Percentiles rank a stretch among this genome's conserved stretches.
phyloP scores from a whole-genome alignment of 2,329 filamentous ascomycete genomes.

The Hymenoscyphus scutula region DNA sequence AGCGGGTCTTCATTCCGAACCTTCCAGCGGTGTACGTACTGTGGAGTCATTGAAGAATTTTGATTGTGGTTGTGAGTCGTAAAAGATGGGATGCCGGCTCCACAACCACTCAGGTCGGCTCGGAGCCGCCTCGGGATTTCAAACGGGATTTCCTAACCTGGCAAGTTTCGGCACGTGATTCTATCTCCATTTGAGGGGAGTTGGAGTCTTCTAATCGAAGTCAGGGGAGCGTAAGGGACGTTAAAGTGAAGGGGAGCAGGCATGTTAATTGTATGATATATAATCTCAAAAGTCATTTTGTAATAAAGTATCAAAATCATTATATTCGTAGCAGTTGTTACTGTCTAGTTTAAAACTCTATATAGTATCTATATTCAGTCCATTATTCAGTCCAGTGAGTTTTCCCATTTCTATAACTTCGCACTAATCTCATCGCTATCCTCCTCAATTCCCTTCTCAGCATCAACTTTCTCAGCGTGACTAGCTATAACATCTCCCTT shows the following conservation, averaged over 20 bases:
- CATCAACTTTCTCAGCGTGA: neutral
- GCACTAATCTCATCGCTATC: neutral
- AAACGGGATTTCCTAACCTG: no score
- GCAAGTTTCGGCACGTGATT: neutral
- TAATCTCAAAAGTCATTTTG: neutral
- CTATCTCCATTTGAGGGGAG: no score
- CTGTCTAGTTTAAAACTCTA: neutral
- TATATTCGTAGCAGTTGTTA: conserved; percentile 1
- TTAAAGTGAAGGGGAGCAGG: no score
- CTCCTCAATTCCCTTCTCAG: neutral
- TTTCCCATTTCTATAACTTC: neutral
- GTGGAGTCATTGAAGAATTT: neutral
- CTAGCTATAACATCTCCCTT: neutral
- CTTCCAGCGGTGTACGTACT: neutral
- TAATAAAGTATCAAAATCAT: neutral
- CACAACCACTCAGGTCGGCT: neutral
- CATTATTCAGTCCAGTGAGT: neutral
- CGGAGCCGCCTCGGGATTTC: neutral
- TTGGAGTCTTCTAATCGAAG: no score
- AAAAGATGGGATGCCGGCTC: neutral
- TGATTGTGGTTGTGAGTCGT: neutral
- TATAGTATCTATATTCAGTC: neutral
- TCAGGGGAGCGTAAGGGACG: no score
- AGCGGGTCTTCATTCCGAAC: neutral
- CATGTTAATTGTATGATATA: no score